These are phyloP conservation scores for Pelargonium citronellum DNA, from an alignment of 441 rosid genomes.

Conservation along the genomic window DNA sequence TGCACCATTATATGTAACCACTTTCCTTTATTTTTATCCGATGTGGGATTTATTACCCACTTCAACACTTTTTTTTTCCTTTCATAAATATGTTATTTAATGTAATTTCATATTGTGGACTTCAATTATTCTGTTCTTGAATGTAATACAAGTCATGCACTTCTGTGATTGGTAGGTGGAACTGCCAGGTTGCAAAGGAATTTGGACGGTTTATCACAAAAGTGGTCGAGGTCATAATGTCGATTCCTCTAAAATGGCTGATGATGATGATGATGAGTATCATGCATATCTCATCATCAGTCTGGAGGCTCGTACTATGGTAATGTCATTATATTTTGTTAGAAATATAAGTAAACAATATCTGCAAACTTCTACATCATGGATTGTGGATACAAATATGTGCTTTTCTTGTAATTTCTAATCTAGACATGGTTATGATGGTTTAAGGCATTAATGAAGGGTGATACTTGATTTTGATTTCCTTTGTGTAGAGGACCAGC, in stretches of 20 bases:
- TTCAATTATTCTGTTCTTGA: not conserved
- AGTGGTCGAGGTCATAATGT: conserved; percentile 64
- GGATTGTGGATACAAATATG: conserved; percentile 1
- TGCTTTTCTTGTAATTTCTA: not conserved
- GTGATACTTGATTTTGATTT: conserved; percentile 1
- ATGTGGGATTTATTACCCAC: too few species aligned
- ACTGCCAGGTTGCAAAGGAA: conserved; percentile 93
- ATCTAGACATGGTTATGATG: conserved; percentile 1
- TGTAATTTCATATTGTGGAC: too few species aligned
- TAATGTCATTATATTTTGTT: conserved; percentile 25
- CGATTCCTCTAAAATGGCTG: conserved; percentile 63
- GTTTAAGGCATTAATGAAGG: not conserved
- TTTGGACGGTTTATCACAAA: conserved; percentile 99
- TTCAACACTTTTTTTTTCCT: too few species aligned
- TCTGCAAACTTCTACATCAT: conserved; percentile 7
- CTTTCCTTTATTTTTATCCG: too few species aligned
- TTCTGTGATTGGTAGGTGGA: conserved; percentile 58
- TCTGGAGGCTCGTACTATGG: conserved; percentile 93
- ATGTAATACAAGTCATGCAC: conserved; percentile 6
- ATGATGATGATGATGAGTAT: conserved; percentile 76
- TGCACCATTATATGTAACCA: too few species aligned
- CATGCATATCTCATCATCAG: conserved; percentile 99
- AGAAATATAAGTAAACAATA: not conserved
- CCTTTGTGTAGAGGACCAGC: too few species aligned
- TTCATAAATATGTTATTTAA: too few species aligned